Conservation (phyloP, 2,329 filamentous ascomycete genomes). For the Diaporthe sp. region DNA sequence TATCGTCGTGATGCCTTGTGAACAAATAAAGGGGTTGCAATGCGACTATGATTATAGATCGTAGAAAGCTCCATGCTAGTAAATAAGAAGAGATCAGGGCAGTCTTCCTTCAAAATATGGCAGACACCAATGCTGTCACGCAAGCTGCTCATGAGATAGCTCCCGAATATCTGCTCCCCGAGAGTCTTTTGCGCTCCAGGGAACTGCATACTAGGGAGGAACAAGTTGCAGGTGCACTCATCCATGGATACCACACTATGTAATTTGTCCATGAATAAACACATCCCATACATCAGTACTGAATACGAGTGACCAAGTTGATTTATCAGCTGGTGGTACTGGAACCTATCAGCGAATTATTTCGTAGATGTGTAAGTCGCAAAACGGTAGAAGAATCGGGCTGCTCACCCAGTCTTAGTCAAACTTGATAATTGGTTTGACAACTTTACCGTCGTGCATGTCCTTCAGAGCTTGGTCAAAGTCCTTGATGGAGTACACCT, state of each 20-base stretch:
- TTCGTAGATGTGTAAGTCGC: not conserved
- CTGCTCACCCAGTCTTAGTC: slow-evolving; percentile 1
- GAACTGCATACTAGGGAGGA: too few relatives aligned
- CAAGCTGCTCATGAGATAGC: not conserved
- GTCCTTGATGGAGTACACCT: slow-evolving; percentile 42
- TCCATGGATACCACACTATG: not conserved
- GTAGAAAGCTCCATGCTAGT: not conserved
- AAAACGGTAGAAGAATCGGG: not conserved
- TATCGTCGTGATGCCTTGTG: not conserved
- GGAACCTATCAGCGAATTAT: not conserved
- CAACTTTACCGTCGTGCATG: slow-evolving; percentile 40
- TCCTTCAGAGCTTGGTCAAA: slow-evolving; percentile 40
- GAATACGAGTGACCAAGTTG: not conserved
- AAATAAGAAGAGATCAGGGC: not conserved
- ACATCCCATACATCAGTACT: too few relatives aligned
- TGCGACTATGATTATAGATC: not conserved
- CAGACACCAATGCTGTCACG: not conserved
- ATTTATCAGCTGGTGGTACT: not conserved
- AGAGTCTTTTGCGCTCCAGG: not conserved
- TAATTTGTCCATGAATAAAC: too few relatives aligned
- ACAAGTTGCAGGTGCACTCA: too few relatives aligned
- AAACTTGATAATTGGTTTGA: slow-evolving; percentile 36
- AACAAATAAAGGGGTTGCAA: too few relatives aligned
- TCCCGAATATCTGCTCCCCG: not conserved
- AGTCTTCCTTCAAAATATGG: not conserved